Conservation (phyloP, 2,329 filamentous ascomycete species). For the Exophiala alcalophila region DNA sequence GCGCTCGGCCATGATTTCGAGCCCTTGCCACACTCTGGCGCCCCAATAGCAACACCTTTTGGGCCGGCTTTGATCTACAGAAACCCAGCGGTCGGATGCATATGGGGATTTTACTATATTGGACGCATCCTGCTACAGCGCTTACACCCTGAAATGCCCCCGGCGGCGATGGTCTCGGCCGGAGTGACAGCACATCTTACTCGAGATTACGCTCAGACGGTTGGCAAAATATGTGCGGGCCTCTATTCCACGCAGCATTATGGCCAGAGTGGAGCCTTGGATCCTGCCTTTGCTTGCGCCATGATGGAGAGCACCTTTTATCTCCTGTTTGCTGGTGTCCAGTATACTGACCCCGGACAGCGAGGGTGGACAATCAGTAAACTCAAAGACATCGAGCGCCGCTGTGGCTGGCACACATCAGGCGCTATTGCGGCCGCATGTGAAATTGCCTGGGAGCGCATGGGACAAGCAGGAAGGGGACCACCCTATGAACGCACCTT, state of each 20-base stretch:
- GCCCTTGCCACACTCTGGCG: constrained; percentile 65
- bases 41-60: constrained; percentile 68
- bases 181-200: constrained; percentile 73
- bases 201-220: constrained; percentile 64
- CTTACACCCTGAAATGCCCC: constrained; percentile 84
- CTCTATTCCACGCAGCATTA: constrained; percentile 41
- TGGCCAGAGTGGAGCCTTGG: constrained; percentile 53
- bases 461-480: constrained; percentile 60
- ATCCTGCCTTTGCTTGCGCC: constrained; percentile 73
- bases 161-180: constrained; percentile 82
- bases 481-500: constrained; percentile 64
- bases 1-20: constrained; percentile 73
- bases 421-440: constrained; percentile 78
- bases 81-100: constrained; percentile 78
- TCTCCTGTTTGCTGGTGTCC: constrained; percentile 80
- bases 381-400: constrained; percentile 69
- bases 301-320: constrained; percentile 79
- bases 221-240: constrained; percentile 79
- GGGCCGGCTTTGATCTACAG: constrained; percentile 77
- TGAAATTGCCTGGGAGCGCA: constrained; percentile 71
- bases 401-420: constrained; percentile 86
- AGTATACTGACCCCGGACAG: constrained; percentile 70
- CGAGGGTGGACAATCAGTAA: constrained; percentile 73
- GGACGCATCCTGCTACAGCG: constrained; percentile 78
- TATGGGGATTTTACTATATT: constrained; percentile 88